These are phyloP conservation scores for Lycium barbarum DNA, from an alignment of 257 asterid genomes.

Conservation along the genomic window DNA sequence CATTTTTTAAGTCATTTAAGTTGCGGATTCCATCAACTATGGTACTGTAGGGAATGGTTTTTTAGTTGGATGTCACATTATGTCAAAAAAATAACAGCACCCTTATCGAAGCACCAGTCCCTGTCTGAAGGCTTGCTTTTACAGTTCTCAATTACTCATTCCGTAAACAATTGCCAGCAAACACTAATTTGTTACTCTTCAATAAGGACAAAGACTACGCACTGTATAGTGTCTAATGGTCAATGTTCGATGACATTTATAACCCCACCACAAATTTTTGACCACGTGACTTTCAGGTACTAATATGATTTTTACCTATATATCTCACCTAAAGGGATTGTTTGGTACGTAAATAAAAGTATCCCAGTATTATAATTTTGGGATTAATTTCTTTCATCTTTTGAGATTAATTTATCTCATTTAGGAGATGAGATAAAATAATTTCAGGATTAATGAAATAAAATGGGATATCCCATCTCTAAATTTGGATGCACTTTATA, in stretches of 20 bases:
- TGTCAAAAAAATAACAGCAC: background rate
- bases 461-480: too few relatives aligned
- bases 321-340: too few relatives aligned
- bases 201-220: conserved; percentile 4
- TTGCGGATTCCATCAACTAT: background rate
- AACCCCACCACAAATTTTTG: conserved; percentile 18
- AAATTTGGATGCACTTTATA: too few relatives aligned
- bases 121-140: background rate
- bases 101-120: background rate
- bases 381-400: too few relatives aligned
- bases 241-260: conserved; percentile 23
- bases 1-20: too few relatives aligned
- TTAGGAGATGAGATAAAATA: too few relatives aligned
- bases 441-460: too few relatives aligned
- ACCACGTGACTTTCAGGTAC: background rate
- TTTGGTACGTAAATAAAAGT: too few relatives aligned
- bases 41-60: background rate
- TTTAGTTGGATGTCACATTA: background rate
- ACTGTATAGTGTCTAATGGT: background rate
- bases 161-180: background rate
- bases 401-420: too few relatives aligned
- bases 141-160: conserved; percentile 13
- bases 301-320: too few relatives aligned
- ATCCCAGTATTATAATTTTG: too few relatives aligned
- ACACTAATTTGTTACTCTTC: background rate